Evolutionary conservation across 164 flowering plant genomes (phyloP), one percentile per base, ranked within the genome.

Genomic region (Vitis rotundifolia): DNA sequence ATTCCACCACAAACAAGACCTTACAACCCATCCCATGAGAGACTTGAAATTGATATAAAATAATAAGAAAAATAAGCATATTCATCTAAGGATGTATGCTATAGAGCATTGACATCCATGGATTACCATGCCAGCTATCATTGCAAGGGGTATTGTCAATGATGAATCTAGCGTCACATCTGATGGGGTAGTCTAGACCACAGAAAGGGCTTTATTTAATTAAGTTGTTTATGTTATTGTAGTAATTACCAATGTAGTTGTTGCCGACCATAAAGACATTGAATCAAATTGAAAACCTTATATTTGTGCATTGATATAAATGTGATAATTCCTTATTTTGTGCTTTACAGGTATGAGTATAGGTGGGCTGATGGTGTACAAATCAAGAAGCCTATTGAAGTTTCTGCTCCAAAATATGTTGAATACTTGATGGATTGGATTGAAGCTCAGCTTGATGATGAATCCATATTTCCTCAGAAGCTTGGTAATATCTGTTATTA

Each of bases 351-450:
- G 88, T 95, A 95, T 54, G 97, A 93, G 75, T 96, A 96, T 74
- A 80, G 97, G 79, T 96, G 99, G 99, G 99, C 99, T 48, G 99
- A 96, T 82, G 99, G 99, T 57, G 94, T 93, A 50, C 90, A 86
- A 72, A 90, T 96, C 64, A 96, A 93, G 84, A 96, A 91, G 73
- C 99, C 99, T 13, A 96, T 96, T 63, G 97, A 93, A 75, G 99
- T 96, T 73, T 93, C 99, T 59, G 99, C 99, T 66, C 99, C 99
- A 62, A 96, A 93, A 75, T 96, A 96, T 75, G 98, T 93, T n/a
- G 99, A 96, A 75, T 93, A 87, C 81, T 71, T 93, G 73, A 96
- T 96, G 99, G 97, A 96, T 77, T 96, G 99, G 99, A 90, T 96
- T 71, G 99, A 91, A 77, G 63, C 89, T 57, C 99, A 93, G 78